Evolutionary conservation across 345 rosid species (phyloP).

Genomic region (Rubroshorea leprosula): DNA sequence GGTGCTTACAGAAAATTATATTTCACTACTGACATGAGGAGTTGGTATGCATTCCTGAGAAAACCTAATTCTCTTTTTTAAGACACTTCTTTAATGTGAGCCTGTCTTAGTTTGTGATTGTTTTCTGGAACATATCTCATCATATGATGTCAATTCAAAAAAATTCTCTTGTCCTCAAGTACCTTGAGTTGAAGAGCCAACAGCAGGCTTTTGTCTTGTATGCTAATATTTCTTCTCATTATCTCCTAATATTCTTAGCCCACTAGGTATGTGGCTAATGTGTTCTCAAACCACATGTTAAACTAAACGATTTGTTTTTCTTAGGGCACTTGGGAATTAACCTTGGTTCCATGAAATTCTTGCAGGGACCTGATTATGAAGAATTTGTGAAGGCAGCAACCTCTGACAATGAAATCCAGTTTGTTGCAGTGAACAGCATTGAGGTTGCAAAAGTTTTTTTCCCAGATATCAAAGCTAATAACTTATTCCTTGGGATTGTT

Average conservation of each 20-base stretch:
- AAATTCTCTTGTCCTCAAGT: neutral
- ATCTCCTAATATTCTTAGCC: neutral
- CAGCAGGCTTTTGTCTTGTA: neutral
- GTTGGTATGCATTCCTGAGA: neutral
- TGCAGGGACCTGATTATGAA: slow-evolving; percentile 53
- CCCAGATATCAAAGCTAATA: slow-evolving; percentile 37
- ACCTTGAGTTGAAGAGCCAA: neutral
- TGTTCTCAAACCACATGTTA: neutral
- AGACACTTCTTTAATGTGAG: neutral
- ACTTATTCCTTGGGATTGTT: slow-evolving; percentile 59
- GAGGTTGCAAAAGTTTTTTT: slow-evolving; percentile 51
- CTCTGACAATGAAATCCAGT: slow-evolving; percentile 64
- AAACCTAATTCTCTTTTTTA: neutral
- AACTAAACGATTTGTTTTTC: neutral
- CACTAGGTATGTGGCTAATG: neutral
- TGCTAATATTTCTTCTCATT: neutral
- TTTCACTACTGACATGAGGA: too few relatives aligned
- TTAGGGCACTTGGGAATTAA: neutral
- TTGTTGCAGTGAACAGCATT: slow-evolving; percentile 44
- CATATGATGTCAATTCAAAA: neutral
- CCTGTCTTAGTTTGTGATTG: neutral
- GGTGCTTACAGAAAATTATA: too few relatives aligned
- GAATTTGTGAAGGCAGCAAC: slow-evolving; percentile 70
- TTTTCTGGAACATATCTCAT: neutral
- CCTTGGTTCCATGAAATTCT: slow-evolving; percentile 4